phyloP scores from a whole-genome alignment of 768 basidiomycete species.

The Amanita molliuscula region DNA sequence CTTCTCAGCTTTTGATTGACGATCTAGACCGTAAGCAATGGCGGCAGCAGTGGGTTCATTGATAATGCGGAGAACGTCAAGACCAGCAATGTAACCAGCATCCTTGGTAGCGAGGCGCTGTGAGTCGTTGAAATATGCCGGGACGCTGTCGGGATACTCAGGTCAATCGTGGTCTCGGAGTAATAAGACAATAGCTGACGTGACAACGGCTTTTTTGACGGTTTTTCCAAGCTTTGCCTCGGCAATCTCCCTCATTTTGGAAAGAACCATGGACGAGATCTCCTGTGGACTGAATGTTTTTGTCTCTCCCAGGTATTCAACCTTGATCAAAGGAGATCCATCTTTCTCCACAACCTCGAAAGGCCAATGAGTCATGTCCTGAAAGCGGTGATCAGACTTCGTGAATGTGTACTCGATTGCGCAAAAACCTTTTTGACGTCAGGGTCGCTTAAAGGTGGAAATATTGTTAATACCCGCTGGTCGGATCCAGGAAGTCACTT shows the following conservation, averaged over 20 bases:
- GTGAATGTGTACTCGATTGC: conserved; percentile 8
- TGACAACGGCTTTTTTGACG: conserved; percentile 98
- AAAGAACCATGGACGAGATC: conserved; percentile 99
- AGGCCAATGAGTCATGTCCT: conserved; percentile 97
- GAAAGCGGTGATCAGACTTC: conserved; percentile 8
- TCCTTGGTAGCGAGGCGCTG: conserved; percentile 99
- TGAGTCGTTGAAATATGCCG: conserved; percentile 99
- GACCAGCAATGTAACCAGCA: conserved; percentile 94
- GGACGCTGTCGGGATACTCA: conserved; percentile 45
- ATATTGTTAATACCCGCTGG: conserved; percentile 7
- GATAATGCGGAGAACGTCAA: conserved; percentile 99
- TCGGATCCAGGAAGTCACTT: conserved; percentile 15
- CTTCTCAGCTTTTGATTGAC: conserved; percentile 89
- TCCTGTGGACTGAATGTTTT: conserved; percentile 98
- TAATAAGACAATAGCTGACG: conserved; percentile 41
- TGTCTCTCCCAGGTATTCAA: conserved; percentile 88
- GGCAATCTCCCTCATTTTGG: conserved; percentile 99
- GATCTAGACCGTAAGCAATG: conserved; percentile 97
- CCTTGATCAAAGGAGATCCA: conserved; percentile 94
- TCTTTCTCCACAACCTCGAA: conserved; percentile 96
- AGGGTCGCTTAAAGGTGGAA: conserved; percentile 49
- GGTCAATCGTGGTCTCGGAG: conserved; percentile 3
- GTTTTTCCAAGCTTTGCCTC: conserved; percentile 98
- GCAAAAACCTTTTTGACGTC: conserved; percentile 77
- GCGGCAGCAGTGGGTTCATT: conserved; percentile 99